Evolutionary conservation across 768 basidiomycete genomes (phyloP).

Genomic region (Psilocybe cubensis): DNA sequence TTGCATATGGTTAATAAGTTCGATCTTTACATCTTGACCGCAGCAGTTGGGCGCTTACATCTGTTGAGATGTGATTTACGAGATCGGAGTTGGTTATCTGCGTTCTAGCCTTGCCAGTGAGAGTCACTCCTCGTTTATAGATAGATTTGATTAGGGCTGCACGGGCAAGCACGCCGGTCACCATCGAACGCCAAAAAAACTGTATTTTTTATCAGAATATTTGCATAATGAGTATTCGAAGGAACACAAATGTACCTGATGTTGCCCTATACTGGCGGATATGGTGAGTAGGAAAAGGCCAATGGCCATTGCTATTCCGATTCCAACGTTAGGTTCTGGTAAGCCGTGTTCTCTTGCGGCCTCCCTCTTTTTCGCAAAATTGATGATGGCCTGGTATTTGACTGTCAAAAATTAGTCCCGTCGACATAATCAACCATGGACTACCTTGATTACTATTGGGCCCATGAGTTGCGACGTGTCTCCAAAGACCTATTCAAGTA

Average conservation of each 20-base stretch:
- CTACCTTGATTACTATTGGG: slow-evolving; percentile 63
- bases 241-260: slow-evolving; percentile 47
- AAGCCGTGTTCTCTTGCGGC: slow-evolving; percentile 39
- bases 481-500: slow-evolving; percentile 50
- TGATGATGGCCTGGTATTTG: slow-evolving; percentile 54
- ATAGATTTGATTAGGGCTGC: slow-evolving; percentile 70
- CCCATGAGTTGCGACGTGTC: slow-evolving; percentile 67
- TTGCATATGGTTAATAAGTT: neutral
- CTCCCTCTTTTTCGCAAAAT: slow-evolving; percentile 55
- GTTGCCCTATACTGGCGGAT: slow-evolving; percentile 56
- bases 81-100: slow-evolving; percentile 62
- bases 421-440: neutral
- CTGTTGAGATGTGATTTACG: slow-evolving; percentile 66
- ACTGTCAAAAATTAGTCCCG: neutral
- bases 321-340: slow-evolving; percentile 44
- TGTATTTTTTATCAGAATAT: slow-evolving; percentile 22
- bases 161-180: slow-evolving; percentile 65
- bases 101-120: slow-evolving; percentile 69
- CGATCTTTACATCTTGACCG: neutral
- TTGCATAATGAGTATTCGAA: neutral
- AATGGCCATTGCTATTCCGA: slow-evolving; percentile 62
- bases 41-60: slow-evolving; percentile 47
- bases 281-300: slow-evolving; percentile 56
- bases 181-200: slow-evolving; percentile 77
- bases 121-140: slow-evolving; percentile 67